phyloP scores from a whole-genome alignment of 2,329 filamentous ascomycete genomes.

The Daldinia eschscholtzii region DNA sequence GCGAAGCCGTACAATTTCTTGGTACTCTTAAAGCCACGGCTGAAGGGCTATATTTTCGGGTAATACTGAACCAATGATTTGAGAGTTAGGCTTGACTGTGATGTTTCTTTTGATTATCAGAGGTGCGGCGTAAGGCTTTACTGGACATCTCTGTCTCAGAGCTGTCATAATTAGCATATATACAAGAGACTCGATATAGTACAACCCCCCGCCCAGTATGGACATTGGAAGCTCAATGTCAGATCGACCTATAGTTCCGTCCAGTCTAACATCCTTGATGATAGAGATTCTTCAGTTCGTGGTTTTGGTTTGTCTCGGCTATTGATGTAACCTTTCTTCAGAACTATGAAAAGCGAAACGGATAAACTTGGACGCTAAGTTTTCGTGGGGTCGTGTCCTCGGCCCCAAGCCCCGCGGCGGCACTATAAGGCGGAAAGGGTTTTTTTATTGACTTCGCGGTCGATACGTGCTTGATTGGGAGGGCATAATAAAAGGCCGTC shows the following conservation, averaged over 20 bases:
- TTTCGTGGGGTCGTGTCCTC: background rate
- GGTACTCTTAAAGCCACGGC: background rate
- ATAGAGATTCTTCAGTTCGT: constrained; percentile 9
- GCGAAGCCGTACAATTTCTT: background rate
- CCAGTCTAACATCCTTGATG: constrained; percentile 10
- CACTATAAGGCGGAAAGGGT: background rate
- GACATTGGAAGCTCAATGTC: constrained; percentile 14
- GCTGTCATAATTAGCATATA: constrained; percentile 23
- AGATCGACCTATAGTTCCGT: constrained; percentile 5
- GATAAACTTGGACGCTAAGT: background rate
- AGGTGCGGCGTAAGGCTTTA: constrained; percentile 12
- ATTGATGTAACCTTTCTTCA: background rate
- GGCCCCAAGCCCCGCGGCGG: background rate
- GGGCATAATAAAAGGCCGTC: constrained; percentile 77
- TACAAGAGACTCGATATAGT: constrained; percentile 33
- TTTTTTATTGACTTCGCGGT: constrained; percentile 48
- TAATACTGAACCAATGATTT: background rate
- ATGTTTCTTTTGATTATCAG: constrained; percentile 11
- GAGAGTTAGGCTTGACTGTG: background rate
- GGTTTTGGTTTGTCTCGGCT: background rate
- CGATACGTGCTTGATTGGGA: constrained; percentile 57
- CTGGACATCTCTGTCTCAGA: constrained; percentile 4
- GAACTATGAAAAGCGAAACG: background rate
- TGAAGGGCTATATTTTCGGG: background rate
- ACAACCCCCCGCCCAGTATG: constrained; percentile 21